Conservation (phyloP, 331 rosid species). For the Quercus tomentella region DNA sequence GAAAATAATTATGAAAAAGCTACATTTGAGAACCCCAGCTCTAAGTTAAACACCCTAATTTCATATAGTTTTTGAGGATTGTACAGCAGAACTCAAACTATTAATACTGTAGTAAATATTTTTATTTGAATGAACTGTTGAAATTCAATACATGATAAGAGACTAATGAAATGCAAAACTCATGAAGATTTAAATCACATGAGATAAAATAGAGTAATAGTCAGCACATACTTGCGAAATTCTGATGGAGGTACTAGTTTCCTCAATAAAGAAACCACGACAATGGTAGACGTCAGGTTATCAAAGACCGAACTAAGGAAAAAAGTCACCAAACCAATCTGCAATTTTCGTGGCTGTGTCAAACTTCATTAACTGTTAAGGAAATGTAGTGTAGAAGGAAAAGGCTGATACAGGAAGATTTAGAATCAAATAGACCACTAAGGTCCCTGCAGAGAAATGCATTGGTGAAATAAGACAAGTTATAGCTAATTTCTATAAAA, state of each 20-base stretch:
- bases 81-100: neutral
- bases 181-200: neutral
- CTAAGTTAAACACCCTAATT: neutral
- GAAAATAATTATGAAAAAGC: neutral
- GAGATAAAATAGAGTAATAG: neutral
- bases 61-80: neutral
- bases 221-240: constrained; percentile 63
- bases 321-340: constrained; percentile 86
- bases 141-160: neutral
- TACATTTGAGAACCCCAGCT: neutral
- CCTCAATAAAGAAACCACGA: constrained; percentile 88
- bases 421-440: neutral
- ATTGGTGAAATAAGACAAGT: neutral
- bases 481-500: neutral
- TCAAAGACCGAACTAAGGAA: constrained; percentile 85
- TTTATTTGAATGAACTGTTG: neutral
- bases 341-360: constrained; percentile 32
- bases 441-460: neutral
- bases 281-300: constrained; percentile 88
- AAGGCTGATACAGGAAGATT: neutral
- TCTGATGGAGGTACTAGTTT: constrained; percentile 89
- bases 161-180: neutral
- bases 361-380: neutral
- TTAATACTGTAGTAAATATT: neutral
- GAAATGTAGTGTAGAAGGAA: neutral